These are phyloP conservation scores for Globisporangium uncinulatum DNA, from an alignment of 352 stramenopile species.

Conservation along the genomic window DNA sequence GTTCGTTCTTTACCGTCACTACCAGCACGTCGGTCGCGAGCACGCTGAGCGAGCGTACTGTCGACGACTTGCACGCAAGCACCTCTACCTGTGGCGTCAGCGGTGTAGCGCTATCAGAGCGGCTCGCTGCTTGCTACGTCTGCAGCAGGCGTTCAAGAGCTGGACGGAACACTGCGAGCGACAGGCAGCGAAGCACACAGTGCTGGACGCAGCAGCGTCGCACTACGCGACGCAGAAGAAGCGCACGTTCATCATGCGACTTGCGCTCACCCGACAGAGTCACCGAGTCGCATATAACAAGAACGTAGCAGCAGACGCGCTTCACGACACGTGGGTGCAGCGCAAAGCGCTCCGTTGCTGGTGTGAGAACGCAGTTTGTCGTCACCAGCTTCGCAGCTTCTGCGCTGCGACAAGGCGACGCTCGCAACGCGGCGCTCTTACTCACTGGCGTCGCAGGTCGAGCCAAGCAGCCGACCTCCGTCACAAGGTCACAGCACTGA, in stretches of 20 bases:
- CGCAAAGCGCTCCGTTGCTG: not conserved
- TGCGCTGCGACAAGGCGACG: not conserved
- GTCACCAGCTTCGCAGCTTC: not conserved
- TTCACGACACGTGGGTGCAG: not conserved
- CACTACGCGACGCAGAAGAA: slow-evolving; percentile 1
- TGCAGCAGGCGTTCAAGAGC: slow-evolving; percentile 1
- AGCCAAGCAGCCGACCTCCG: not conserved
- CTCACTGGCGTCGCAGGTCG: slow-evolving; percentile 1
- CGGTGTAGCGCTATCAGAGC: not conserved
- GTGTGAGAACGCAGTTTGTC: not conserved
- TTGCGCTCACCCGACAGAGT: not conserved
- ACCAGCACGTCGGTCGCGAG: not conserved
- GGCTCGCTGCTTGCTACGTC: slow-evolving; percentile 15
- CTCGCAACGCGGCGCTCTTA: not conserved
- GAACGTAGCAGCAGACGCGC: not conserved
- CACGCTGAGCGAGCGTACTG: not conserved
- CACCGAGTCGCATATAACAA: not conserved
- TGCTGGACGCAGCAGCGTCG: not conserved
- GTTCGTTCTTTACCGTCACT: not conserved
- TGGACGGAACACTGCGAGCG: slow-evolving; percentile 2
- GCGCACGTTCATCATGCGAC: not conserved
- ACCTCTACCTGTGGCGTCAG: slow-evolving; percentile 3
- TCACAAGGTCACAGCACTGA: not conserved
- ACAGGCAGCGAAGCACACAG: slow-evolving; percentile 1
- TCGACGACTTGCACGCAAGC: not conserved